phyloP scores from a whole-genome alignment of 306 rosid species.

The Pyrus pyrifolia region DNA sequence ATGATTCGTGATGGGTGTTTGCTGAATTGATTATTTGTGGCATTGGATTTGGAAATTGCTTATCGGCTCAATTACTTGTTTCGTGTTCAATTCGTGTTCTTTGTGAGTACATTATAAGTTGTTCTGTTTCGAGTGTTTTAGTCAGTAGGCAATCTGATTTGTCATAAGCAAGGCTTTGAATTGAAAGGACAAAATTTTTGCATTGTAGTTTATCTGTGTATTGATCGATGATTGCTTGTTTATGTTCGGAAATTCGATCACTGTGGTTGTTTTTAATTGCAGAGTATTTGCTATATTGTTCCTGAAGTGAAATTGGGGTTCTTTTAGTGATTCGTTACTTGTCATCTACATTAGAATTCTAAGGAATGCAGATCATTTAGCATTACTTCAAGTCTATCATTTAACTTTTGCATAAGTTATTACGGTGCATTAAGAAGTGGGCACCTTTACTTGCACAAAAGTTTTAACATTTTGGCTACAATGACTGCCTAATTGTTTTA shows the following conservation, averaged over 20 bases:
- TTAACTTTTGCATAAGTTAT: neutral
- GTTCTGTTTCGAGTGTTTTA: neutral
- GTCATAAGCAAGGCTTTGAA: neutral
- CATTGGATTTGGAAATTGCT: neutral
- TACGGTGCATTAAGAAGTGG: neutral
- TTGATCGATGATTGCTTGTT: neutral
- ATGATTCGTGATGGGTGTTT: neutral
- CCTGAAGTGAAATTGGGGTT: neutral
- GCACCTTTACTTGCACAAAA: neutral
- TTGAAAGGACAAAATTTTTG: neutral
- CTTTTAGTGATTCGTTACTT: neutral
- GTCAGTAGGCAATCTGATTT: neutral
- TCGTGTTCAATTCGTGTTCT: neutral
- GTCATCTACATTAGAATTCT: neutral
- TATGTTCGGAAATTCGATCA: neutral
- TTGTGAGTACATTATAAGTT: neutral
- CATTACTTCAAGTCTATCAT: neutral
- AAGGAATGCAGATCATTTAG: neutral
- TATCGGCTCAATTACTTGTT: neutral
- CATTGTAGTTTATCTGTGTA: neutral
- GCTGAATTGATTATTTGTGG: neutral
- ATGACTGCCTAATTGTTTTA: neutral
- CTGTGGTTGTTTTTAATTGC: neutral
- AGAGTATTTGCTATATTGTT: neutral
- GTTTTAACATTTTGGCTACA: neutral